Evolutionary conservation across 495 filamentous ascomycete species (phyloP).

Genomic region (Tuber indicum): DNA sequence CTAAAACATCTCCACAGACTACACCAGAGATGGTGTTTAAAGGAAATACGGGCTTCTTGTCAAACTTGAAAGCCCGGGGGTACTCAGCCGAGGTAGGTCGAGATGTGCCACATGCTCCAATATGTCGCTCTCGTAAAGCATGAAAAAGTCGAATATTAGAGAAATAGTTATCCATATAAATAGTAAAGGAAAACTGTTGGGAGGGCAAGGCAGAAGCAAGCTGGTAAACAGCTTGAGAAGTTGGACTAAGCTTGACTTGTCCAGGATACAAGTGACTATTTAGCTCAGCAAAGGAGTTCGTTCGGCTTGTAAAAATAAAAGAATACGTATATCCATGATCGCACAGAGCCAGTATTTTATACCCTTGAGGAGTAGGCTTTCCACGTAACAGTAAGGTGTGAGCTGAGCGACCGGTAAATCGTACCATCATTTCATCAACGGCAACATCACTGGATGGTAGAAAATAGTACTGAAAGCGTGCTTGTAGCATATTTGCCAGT

Average conservation of each 20-base stretch:
- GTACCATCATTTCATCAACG: too few species aligned
- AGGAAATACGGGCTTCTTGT: background rate
- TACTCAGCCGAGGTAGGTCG: conserved; percentile 1
- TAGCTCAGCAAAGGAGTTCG: background rate
- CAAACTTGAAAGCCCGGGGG: background rate
- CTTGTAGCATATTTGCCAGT: too few species aligned
- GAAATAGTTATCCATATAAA: too few species aligned
- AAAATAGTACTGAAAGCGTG: too few species aligned
- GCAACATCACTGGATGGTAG: too few species aligned
- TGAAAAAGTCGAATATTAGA: conserved; percentile 5
- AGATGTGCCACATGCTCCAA: conserved; percentile 8
- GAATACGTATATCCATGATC: background rate
- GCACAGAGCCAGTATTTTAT: too few species aligned
- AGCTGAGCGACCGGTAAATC: too few species aligned
- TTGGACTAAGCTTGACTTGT: background rate
- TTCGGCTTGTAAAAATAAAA: background rate
- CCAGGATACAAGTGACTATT: background rate
- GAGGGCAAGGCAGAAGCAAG: conserved; percentile 3
- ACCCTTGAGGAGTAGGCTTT: conserved; percentile 16
- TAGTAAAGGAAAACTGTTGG: background rate
- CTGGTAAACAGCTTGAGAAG: background rate
- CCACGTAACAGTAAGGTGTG: too few species aligned
- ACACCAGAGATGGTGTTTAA: background rate
- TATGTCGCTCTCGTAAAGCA: background rate
- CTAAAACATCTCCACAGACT: background rate